Percentiles rank a stretch among this genome's conserved stretches.
phyloP scores from a whole-genome alignment of 306 rosid species.

The Gastrolobium bilobum region DNA sequence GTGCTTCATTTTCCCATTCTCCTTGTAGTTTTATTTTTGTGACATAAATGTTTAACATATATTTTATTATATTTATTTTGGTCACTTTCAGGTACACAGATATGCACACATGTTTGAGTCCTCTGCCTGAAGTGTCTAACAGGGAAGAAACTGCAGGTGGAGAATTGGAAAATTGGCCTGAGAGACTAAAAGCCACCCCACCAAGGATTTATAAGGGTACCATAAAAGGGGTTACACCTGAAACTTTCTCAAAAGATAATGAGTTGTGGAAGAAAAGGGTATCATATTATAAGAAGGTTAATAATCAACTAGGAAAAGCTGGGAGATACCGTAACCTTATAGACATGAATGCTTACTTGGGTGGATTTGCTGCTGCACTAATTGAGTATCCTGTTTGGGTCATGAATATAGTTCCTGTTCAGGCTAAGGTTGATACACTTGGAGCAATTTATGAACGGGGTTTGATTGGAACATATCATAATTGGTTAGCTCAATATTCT shows the following conservation, averaged over 20 bases:
- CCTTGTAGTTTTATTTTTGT: not conserved
- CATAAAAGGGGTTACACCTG: constrained; percentile 60
- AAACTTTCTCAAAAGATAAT: constrained; percentile 59
- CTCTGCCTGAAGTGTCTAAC: constrained; percentile 70
- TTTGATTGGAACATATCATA: constrained; percentile 82
- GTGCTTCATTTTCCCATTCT: constrained; percentile 39
- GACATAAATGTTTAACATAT: not conserved
- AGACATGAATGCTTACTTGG: constrained; percentile 87
- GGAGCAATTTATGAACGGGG: constrained; percentile 85
- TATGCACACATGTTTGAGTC: constrained; percentile 78
- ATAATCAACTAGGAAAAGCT: constrained; percentile 61
- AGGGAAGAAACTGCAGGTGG: constrained; percentile 76
- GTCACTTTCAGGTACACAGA: constrained; percentile 69
- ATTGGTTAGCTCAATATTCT: constrained; percentile 62
- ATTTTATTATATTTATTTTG: constrained; percentile 7
- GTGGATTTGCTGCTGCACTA: constrained; percentile 85
- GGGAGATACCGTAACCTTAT: constrained; percentile 81
- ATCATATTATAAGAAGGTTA: constrained; percentile 65
- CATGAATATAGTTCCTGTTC: constrained; percentile 87
- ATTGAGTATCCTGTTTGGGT: constrained; percentile 82
- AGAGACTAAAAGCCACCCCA: constrained; percentile 66
- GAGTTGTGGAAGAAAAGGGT: constrained; percentile 74
- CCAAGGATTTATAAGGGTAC: constrained; percentile 75
- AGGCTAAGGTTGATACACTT: constrained; percentile 66
- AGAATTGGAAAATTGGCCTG: constrained; percentile 72